Conservation (phyloP, 23 red algal species). For the Cyanidiococcus yangmingshanensis region DNA sequence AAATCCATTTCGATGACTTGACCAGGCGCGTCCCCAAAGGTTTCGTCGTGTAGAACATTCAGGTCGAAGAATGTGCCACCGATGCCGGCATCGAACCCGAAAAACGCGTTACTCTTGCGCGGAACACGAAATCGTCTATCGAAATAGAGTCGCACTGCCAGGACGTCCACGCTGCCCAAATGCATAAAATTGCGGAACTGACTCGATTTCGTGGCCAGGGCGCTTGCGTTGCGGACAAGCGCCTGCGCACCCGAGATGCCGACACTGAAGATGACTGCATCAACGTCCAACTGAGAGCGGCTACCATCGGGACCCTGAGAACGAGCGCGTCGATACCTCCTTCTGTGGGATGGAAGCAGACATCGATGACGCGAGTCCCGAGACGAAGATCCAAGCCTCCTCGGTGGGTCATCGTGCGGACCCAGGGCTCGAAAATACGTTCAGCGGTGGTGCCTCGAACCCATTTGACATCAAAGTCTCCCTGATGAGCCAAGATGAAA, state of each 20-base stretch:
- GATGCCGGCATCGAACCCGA: constrained; percentile 57
- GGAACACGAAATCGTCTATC: constrained; percentile 46
- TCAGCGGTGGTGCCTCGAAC: constrained; percentile 52
- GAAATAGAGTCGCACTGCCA: constrained; percentile 71
- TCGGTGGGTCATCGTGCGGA: constrained; percentile 28
- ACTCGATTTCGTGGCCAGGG: constrained; percentile 25
- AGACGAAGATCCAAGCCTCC: constrained; percentile 27
- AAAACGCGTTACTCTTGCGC: constrained; percentile 47
- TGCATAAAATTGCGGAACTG: constrained; percentile 46
- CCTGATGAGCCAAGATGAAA: constrained; percentile 63
- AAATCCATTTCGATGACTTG: constrained; percentile 68
- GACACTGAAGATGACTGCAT: constrained; percentile 57
- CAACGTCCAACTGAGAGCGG: constrained; percentile 20
- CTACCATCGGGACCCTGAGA: constrained; percentile 16
- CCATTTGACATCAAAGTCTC: constrained; percentile 75
- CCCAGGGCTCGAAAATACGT: constrained; percentile 52
- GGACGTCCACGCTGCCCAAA: constrained; percentile 56
- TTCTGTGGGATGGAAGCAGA: constrained; percentile 11
- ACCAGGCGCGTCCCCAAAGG: constrained; percentile 31
- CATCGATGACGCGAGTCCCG: constrained; percentile 43
- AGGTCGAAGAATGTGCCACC: constrained; percentile 81
- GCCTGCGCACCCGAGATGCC: constrained; percentile 61
- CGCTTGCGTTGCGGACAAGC: constrained; percentile 43
- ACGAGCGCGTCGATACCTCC: constrained; percentile 36
- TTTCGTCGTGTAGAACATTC: constrained; percentile 59